Conservation (phyloP, 345 rosid species). For the Raphanus sativus region DNA sequence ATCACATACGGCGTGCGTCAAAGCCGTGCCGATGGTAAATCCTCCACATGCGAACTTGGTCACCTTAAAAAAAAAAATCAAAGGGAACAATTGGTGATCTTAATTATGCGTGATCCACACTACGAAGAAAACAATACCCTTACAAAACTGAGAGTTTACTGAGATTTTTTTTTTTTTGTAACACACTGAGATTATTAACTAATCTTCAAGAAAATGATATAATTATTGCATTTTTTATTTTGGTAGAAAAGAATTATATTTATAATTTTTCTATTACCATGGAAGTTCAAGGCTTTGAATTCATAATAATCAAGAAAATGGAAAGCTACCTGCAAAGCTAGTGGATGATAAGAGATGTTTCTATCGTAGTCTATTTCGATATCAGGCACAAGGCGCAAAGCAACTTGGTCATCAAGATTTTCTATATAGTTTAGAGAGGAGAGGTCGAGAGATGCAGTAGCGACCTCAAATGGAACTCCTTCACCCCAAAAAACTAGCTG, state of each 20-base stretch:
- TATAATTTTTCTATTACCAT: too few relatives aligned
- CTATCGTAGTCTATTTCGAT: constrained; percentile 19
- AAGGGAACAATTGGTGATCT: neutral
- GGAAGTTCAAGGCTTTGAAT: too few relatives aligned
- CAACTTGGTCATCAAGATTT: constrained; percentile 34
- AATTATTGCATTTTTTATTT: neutral
- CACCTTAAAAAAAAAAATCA: neutral
- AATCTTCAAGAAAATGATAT: neutral
- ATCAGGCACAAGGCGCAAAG: constrained; percentile 32
- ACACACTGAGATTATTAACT: neutral
- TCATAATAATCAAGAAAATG: neutral
- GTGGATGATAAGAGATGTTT: constrained; percentile 36
- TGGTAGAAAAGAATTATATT: neutral
- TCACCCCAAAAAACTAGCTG: constrained; percentile 32
- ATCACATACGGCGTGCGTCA: neutral
- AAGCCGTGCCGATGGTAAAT: neutral
- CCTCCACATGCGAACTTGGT: neutral
- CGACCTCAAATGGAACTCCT: constrained; percentile 57
- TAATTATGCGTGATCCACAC: neutral
- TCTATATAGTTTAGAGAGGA: constrained; percentile 44
- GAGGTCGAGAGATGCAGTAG: constrained; percentile 39
- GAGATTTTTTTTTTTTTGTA: neutral
- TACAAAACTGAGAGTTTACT: neutral
- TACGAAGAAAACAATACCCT: neutral
- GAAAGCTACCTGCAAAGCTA: constrained; percentile 45